Evolutionary conservation across 768 basidiomycete genomes (phyloP), one percentile per base, ranked within the genome.

Genomic region (Mrakia blollopis): DNA sequence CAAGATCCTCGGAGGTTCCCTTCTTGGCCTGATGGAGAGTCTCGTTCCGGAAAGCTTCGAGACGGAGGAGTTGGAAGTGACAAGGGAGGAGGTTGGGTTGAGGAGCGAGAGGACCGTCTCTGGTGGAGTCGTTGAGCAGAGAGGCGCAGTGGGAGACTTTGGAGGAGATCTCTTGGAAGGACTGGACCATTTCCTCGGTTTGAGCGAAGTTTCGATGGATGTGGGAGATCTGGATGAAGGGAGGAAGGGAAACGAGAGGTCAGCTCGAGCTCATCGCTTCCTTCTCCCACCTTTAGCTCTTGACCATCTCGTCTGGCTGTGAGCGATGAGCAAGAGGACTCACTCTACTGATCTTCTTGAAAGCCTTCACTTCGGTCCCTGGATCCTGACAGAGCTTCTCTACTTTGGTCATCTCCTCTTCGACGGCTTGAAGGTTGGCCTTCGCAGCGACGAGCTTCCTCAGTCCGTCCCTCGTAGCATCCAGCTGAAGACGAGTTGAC

Each of bases 311-410:
- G n/a, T n/a, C n/a, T n/a, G n/a, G n/a, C n/a, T n/a, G n/a, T n/a
- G n/a, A n/a, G n/a, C n/a, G n/a, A n/a, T n/a, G n/a, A n/a, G n/a
- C 61, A 57, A 78, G 21, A 9, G 9, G 41, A 79, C 83, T 74
- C 81, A 97, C 96, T 84, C 94, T 87, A 82, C 92, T 92, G 82
- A 98, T 97, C 85, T 97, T 95, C 85, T 94, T 93, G 83, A 96
- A 98, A 14, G 92, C 98, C 39, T 90, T 87, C 14, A 94, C 91
- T 23, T 87, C 86, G 75, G 89, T 90, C 80, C 89, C 86, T 16
- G 92, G 91, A 81, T 94, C 92, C 60, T 87, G 87, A 82, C 89
- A 91, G 80, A 90, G 85, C 81, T 87, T 89, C 80, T 94, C 92
- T 74, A 93, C 87, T 72, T 88, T 87, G 70, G 87, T 87, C 91